Base-by-base conservation (phyloP, 2,329 filamentous ascomycete species). In the Colletotrichum spaethianum region DNA sequence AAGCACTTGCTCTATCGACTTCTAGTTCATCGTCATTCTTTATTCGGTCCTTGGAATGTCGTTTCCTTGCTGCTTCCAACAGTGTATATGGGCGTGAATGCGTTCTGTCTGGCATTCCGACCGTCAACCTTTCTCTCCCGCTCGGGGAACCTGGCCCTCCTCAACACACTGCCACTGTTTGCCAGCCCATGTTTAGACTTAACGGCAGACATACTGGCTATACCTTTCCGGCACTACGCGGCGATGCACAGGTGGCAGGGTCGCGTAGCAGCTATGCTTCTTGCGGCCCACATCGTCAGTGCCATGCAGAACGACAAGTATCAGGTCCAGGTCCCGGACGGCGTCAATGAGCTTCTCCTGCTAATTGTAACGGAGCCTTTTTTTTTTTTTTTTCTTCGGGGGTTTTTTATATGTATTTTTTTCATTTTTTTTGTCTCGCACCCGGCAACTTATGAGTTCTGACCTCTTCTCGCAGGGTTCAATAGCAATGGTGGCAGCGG, bases 131-230 rank as follows among this genome's bases (percentile, higher is more conserved):
- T 56, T 26, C 38, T 64, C 11, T 2, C 52, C 9, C 9, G 6
- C 52, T 64, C 11, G 0, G 20, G 23, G 3, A 63, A 63, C 46
- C 23, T 63, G 6, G 23, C 48, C 26, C 33, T 55, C 8, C 7
- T 63, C 5, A 64, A 64, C 5, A 64, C 23, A 36, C 62, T 64
- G 5, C 5, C 18, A 12, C 20, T 64, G 1, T 56, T 64, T 36
- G 18, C 40, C n/a, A 36, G 52, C 2, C 36, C 26, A 18, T 64
- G 11, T 5, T 7, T 64, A n/a, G 6, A 64, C 20, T 36, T 64
- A 28, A 64, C 6, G 2, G 40, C 20, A 40, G 2, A 57, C 6
- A 64, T 64, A 56, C 20, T 64, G 3, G 31, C 40, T n/a, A 31
- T 57, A 64, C 52, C 16, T 46, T 48, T 56, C 48, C 8, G n/a